Evolutionary conservation across 75 land plant species (phyloP).

Genomic region (Chamaecyparis obtusa): DNA sequence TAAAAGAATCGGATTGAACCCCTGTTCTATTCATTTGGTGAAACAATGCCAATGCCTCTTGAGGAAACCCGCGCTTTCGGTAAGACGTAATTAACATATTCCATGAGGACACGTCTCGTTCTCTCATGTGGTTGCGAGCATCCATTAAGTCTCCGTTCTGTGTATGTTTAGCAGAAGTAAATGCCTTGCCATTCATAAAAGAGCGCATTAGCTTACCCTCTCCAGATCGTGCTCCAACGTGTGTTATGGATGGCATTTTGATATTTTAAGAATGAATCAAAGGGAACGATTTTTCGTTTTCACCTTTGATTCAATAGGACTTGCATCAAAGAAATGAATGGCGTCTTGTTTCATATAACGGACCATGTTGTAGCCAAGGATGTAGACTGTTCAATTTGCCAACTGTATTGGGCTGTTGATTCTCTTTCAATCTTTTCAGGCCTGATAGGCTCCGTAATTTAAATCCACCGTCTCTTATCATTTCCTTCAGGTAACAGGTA

Average conservation of each 20-base stretch:
- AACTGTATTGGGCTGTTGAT: too few species aligned
- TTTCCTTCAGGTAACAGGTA: too few species aligned
- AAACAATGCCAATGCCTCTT: neutral
- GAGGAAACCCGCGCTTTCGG: neutral
- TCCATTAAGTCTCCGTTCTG: neutral
- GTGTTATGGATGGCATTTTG: neutral
- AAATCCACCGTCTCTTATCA: too few species aligned
- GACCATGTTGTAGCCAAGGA: too few species aligned
- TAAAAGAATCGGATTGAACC: neutral
- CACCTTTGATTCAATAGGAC: too few species aligned
- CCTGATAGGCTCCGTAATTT: too few species aligned
- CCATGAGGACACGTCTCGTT: neutral
- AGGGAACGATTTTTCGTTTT: too few species aligned
- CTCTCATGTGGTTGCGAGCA: slow-evolving; percentile 21
- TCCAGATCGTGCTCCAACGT: neutral
- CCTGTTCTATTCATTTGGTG: neutral
- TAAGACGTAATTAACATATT: neutral
- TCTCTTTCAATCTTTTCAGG: too few species aligned
- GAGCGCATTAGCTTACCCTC: neutral
- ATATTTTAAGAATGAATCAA: too few species aligned
- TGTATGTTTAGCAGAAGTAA: neutral
- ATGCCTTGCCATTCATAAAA: neutral
- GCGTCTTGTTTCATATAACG: too few species aligned
- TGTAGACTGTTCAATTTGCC: too few species aligned
- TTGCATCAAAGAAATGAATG: too few species aligned